Evolutionary conservation across 2,329 filamentous ascomycete genomes (phyloP).

Genomic region (Gnomoniopsis sp.): DNA sequence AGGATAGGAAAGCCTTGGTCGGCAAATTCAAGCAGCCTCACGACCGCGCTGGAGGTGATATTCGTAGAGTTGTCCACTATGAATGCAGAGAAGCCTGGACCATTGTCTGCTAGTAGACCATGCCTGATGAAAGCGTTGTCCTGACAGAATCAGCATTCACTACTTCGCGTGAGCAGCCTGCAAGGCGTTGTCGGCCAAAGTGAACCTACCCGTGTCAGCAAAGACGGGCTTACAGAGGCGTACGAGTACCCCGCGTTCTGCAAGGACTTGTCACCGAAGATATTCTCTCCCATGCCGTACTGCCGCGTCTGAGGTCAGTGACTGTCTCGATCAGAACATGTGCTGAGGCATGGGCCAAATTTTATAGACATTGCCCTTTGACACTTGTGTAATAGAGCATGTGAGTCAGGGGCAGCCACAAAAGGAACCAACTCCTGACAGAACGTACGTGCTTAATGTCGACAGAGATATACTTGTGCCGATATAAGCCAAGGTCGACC

Average conservation of each 20-base stretch:
- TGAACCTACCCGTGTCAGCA: not conserved
- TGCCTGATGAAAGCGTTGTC: slow-evolving; percentile 6
- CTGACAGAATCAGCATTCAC: not conserved
- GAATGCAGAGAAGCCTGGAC: slow-evolving; percentile 5
- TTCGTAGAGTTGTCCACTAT: slow-evolving; percentile 10
- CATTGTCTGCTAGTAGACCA: slow-evolving; percentile 1
- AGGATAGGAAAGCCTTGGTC: slow-evolving; percentile 5
- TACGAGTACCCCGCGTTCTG: slow-evolving; percentile 7
- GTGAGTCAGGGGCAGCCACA: no score
- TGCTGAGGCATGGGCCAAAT: no score
- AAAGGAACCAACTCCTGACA: no score
- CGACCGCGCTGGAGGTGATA: slow-evolving; percentile 1
- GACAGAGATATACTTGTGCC: slow-evolving; percentile 10
- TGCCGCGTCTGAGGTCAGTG: no score
- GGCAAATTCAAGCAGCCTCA: not conserved
- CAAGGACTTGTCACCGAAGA: slow-evolving; percentile 2
- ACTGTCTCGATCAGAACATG: no score
- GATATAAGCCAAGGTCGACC: slow-evolving; percentile 4
- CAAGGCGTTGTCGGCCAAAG: no score
- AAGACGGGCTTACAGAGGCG: slow-evolving; percentile 3
- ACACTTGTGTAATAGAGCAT: no score
- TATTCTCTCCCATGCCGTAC: slow-evolving; percentile 3
- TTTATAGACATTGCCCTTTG: no score
- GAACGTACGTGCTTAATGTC: slow-evolving; percentile 3
- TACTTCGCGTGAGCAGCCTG: no score